Evolutionary conservation across 2,329 filamentous ascomycete genomes (phyloP).

Genomic region (Fusarium nelsonii): DNA sequence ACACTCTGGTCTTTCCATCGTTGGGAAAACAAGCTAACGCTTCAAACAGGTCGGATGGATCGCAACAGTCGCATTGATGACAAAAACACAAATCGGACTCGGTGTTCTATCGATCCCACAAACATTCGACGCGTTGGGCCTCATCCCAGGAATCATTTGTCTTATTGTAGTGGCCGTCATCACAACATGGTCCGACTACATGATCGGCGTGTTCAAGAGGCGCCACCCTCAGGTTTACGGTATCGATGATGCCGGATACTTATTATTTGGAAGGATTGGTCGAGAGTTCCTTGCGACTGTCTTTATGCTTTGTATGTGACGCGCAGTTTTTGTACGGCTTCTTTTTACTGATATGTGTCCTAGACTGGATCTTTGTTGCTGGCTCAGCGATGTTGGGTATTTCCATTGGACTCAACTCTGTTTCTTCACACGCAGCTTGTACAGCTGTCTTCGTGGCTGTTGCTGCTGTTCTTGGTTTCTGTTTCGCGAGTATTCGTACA

Average conservation of each 20-base stretch:
- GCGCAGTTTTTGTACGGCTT: rapidly evolving
- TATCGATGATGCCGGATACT: constrained; percentile 64
- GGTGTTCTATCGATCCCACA: constrained; percentile 63
- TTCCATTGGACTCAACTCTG: constrained; percentile 57
- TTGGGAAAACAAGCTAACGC: background rate
- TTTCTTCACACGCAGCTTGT: constrained; percentile 56
- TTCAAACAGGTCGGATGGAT: constrained; percentile 56
- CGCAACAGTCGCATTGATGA: constrained; percentile 59
- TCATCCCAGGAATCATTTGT: constrained; percentile 61
- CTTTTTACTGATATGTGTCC: background rate
- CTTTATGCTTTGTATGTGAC: constrained; percentile 53
- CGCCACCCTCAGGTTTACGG: constrained; percentile 64
- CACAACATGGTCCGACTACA: constrained; percentile 50
- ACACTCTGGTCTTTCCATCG: background rate
- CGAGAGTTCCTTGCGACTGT: constrained; percentile 56
- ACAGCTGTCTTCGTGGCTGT: constrained; percentile 57
- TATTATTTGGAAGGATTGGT: constrained; percentile 63
- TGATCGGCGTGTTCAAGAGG: constrained; percentile 64
- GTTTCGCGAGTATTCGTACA: constrained; percentile 51
- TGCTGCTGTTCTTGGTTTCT: constrained; percentile 48
- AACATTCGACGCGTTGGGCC: constrained; percentile 59
- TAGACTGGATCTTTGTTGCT: constrained; percentile 35
- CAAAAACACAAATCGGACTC: constrained; percentile 61
- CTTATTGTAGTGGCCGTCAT: constrained; percentile 56
- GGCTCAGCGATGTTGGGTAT: constrained; percentile 49